These are phyloP conservation scores for Jimgerdemannia lactiflua DNA, from an alignment of 192 early-diverging fungal genomes.

Conservation along the genomic window DNA sequence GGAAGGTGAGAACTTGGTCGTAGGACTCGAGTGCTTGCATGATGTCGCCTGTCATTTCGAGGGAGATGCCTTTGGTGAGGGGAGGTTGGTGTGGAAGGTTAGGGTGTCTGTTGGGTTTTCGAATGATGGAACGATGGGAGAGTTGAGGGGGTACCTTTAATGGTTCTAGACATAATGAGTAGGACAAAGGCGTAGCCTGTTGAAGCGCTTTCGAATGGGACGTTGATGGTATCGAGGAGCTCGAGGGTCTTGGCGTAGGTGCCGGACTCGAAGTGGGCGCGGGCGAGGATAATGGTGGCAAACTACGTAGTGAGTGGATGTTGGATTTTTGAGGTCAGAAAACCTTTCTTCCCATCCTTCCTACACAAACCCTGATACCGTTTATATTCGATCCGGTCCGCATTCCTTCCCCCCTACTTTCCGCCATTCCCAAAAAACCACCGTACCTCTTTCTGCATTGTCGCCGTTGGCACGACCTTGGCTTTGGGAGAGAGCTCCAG, in stretches of 20 bases:
- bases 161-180: conserved; percentile 49
- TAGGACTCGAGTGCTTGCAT: conserved; percentile 46
- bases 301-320: conserved; percentile 18
- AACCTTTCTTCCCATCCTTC: no score
- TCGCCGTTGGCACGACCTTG: background rate
- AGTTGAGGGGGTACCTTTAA: conserved; percentile 45
- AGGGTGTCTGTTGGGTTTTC: background rate
- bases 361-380: background rate
- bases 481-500: background rate
- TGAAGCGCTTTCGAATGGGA: conserved; percentile 26
- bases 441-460: background rate
- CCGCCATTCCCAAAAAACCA: background rate
- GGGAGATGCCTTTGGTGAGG: conserved; percentile 38
- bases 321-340: background rate
- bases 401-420: background rate
- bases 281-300: conserved; percentile 53
- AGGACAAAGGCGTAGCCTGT: conserved; percentile 60
- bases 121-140: background rate
- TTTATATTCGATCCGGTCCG: background rate
- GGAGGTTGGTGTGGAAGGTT: no score
- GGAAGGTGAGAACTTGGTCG: conserved; percentile 37
- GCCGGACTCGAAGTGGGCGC: conserved; percentile 52
- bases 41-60: conserved; percentile 42
- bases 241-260: conserved; percentile 43
- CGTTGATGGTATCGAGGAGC: conserved; percentile 25